phyloP scores from a whole-genome alignment of 257 asterid species.

The Forsythia viridissima region DNA sequence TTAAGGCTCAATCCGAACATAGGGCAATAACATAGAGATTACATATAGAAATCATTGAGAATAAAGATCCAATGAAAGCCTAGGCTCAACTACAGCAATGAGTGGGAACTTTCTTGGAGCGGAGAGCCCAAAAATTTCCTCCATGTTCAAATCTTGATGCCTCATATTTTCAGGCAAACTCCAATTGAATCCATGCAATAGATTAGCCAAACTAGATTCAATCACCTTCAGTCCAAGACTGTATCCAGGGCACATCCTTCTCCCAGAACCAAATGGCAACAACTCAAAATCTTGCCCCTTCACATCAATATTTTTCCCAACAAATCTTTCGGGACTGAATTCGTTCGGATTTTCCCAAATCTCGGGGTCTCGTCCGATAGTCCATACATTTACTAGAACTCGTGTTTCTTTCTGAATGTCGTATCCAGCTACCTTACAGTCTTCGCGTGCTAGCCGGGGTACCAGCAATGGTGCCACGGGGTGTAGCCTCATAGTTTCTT shows the following conservation, averaged over 20 bases:
- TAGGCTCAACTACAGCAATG: constrained; percentile 30
- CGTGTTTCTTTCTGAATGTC: constrained; percentile 47
- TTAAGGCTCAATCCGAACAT: background rate
- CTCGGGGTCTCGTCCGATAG: constrained; percentile 63
- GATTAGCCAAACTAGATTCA: constrained; percentile 54
- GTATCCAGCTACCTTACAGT: constrained; percentile 61
- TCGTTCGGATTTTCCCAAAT: constrained; percentile 55
- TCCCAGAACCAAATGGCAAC: constrained; percentile 64
- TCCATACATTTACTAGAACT: constrained; percentile 56
- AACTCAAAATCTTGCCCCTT: constrained; percentile 61
- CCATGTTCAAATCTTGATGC: constrained; percentile 51
- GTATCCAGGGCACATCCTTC: constrained; percentile 71
- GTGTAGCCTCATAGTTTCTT: constrained; percentile 59
- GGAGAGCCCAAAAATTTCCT: constrained; percentile 57
- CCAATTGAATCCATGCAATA: constrained; percentile 61
- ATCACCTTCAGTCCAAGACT: constrained; percentile 58
- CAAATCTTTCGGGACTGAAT: constrained; percentile 54
- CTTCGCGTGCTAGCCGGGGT: constrained; percentile 58
- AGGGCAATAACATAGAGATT: background rate
- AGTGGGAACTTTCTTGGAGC: constrained; percentile 53
- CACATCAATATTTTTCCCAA: constrained; percentile 46
- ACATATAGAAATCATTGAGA: background rate
- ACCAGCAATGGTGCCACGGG: constrained; percentile 68
- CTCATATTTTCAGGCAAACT: constrained; percentile 31
- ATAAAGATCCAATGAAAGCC: constrained; percentile 43